Evolutionary conservation across 2,329 filamentous ascomycete genomes (phyloP).

Genomic region (Clonostachys byssicola): DNA sequence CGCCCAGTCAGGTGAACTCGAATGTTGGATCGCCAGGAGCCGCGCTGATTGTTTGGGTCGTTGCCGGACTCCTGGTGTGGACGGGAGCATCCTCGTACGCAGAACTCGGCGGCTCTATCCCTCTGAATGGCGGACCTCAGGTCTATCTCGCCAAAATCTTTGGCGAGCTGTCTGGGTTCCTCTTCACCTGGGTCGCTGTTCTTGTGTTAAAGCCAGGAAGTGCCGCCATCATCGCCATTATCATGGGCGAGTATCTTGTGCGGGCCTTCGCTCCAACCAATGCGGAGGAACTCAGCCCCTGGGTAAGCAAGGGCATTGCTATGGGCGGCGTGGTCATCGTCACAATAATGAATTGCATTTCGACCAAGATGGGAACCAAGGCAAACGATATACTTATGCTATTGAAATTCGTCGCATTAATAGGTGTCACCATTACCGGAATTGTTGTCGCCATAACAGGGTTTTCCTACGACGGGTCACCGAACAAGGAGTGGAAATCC

Average conservation of each 20-base stretch:
- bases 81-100: constrained; percentile 94
- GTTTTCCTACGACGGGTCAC: constrained; percentile 68
- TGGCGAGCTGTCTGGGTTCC: constrained; percentile 85
- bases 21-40: constrained; percentile 91
- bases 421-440: constrained; percentile 83
- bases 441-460: constrained; percentile 88
- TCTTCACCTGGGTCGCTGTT: constrained; percentile 96
- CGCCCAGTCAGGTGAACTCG: constrained; percentile 85
- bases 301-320: constrained; percentile 88
- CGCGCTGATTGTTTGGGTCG: constrained; percentile 83
- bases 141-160: constrained; percentile 96
- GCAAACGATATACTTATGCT: constrained; percentile 95
- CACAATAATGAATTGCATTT: constrained; percentile 84
- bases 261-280: constrained; percentile 84
- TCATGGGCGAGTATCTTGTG: constrained; percentile 97
- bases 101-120: constrained; percentile 92
- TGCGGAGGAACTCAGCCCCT: constrained; percentile 72
- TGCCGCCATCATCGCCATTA: constrained; percentile 92
- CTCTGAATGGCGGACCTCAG: constrained; percentile 89
- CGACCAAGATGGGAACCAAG: constrained; percentile 80
- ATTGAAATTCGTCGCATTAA: constrained; percentile 85
- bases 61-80: constrained; percentile 92
- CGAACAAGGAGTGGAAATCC: constrained; percentile 83
- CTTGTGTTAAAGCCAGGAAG: constrained; percentile 91
- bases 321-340: constrained; percentile 71